Conservation (phyloP, 2,329 filamentous ascomycete species). For the Phoma herbarum region DNA sequence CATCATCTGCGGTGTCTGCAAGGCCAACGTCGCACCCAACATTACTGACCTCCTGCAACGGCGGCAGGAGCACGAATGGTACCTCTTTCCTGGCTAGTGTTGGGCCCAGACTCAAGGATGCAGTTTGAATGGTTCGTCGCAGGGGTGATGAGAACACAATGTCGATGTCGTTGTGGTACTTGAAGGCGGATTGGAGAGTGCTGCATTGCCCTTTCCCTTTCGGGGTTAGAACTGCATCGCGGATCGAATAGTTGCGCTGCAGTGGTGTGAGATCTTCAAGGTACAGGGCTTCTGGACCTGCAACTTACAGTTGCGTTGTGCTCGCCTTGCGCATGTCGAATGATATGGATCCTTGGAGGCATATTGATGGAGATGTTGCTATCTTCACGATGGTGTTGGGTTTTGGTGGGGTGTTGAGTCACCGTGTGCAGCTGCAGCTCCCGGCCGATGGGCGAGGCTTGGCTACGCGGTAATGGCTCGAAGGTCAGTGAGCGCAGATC, state of each 20-base stretch:
- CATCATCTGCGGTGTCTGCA: constrained; percentile 51
- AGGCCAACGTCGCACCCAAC: constrained; percentile 78
- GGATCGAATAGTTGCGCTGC: constrained; percentile 73
- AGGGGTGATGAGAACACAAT: constrained; percentile 81
- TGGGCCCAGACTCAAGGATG: constrained; percentile 72
- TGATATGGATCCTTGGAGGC: constrained; percentile 55
- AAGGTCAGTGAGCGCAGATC: neutral
- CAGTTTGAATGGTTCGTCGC: constrained; percentile 81
- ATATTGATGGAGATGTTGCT: constrained; percentile 25
- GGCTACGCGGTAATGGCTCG: neutral
- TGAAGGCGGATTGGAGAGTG: constrained; percentile 69
- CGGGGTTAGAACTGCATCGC: constrained; percentile 80
- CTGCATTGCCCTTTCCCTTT: constrained; percentile 80
- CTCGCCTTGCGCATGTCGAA: constrained; percentile 77
- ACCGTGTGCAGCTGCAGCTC: neutral
- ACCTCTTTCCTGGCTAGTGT: constrained; percentile 47
- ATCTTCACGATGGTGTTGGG: neutral
- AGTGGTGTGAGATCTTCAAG: constrained; percentile 54
- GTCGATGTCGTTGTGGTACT: constrained; percentile 65
- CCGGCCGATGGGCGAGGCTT: neutral
- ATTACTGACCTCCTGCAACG: constrained; percentile 79
- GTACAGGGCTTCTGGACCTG: neutral
- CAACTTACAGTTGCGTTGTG: constrained; percentile 69
- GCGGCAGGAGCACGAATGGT: constrained; percentile 70
- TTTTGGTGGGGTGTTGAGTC: constrained; percentile 18